Evolutionary conservation across 345 rosid species (phyloP), one percentile per base, ranked within the genome.

Genomic region (Corchorus capsularis): DNA sequence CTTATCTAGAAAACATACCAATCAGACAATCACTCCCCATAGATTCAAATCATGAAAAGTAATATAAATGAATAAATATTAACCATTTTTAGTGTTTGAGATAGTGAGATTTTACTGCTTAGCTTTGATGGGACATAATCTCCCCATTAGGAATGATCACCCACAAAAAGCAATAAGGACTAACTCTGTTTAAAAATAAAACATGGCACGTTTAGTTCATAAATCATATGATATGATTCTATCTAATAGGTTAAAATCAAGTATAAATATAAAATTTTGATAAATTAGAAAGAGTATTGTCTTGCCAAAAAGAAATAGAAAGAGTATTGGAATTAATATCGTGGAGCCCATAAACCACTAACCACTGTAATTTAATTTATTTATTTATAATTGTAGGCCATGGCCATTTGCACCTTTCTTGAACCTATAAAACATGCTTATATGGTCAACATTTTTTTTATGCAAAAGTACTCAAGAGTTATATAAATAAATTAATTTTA

Each of bases 321-420:
- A 39, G 43, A 39, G 6, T 39, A 6, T 4, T 39, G 43, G 27
- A 27, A 27, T 41, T 45, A 45, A 45, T 45, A 34, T 46, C 6
- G 49, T 67, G 71, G 49, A 67, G 6, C 71, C 71, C 71, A 46
- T 67, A 6, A 67, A 46, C 55, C 55, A 63, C 55, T 46, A 22
- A 22, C 55, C 54, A 20, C 55, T 46, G 46, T 22, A 22, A 19
- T 6, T 45, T 45, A 45, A 1, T 53, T 14, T 16, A 17, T 15
- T 6, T 22, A 17, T 66, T 45, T 20, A 66, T 27, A 27, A 46
- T 49, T 49, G 20, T 47, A 14, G 41, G 6, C 43, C 14, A 22
- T 68, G 47, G 6, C 56, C 7, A 13, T 68, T 68, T 56, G 10
- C 10, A 39, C 6, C 6, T 39, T 39, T 39, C 11, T 1, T 20